Percentiles rank a stretch among this genome's conserved stretches.
Conservation (phyloP, 805 yeast genomes). For the Wickerhamomyces sydowiorum region DNA sequence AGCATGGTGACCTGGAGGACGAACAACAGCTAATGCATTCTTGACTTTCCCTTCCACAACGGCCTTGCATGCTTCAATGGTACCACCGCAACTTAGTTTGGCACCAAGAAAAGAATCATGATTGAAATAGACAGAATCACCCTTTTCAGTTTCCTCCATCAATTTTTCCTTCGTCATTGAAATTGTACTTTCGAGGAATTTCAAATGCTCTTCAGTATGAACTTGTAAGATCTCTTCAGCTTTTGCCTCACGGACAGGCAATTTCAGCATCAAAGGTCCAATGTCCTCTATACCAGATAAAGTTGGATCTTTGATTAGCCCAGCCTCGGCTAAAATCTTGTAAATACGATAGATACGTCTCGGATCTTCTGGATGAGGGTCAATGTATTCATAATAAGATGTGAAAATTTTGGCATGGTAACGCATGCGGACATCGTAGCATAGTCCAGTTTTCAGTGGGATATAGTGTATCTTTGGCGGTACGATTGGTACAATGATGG, state of each 20-base stretch:
- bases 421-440: slow-evolving; percentile 96
- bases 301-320: slow-evolving; percentile 75
- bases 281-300: slow-evolving; percentile 63
- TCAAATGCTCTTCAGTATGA: slow-evolving; percentile 76
- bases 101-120: slow-evolving; percentile 87
- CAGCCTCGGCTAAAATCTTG: slow-evolving; percentile 90
- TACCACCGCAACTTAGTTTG: slow-evolving; percentile 91
- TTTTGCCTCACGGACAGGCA: slow-evolving; percentile 87
- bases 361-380: slow-evolving; percentile 99
- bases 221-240: slow-evolving; percentile 81
- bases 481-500: slow-evolving; percentile 48
- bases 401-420: slow-evolving; percentile 94
- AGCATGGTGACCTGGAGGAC: slow-evolving; percentile 99
- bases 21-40: slow-evolving; percentile 87
- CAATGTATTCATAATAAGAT: slow-evolving; percentile 87
- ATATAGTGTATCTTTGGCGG: slow-evolving; percentile 66
- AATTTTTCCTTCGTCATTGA: slow-evolving; percentile 73
- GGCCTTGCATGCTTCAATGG: slow-evolving; percentile 93
- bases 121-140: slow-evolving; percentile 93
- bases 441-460: slow-evolving; percentile 84
- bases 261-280: slow-evolving; percentile 82
- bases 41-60: slow-evolving; percentile 91
- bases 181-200: slow-evolving; percentile 68
- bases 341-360: slow-evolving; percentile 91
- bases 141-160: slow-evolving; percentile 77